Evolutionary conservation across 2,329 filamentous ascomycete genomes (phyloP), one percentile per base, ranked within the genome.

Genomic region (Sporothrix globosa): DNA sequence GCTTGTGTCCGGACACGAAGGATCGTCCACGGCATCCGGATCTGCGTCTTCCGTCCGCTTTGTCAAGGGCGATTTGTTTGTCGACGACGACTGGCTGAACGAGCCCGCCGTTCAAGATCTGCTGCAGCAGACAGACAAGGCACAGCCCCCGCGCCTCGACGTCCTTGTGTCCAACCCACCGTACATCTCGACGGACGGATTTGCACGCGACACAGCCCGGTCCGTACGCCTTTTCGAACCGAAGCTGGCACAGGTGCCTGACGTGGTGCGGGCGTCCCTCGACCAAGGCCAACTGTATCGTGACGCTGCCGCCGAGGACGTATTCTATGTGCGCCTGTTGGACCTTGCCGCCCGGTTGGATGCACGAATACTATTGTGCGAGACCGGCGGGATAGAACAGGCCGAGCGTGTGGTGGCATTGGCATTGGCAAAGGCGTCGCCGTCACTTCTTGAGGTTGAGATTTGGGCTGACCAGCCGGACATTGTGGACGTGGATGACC

Each of bases 151-250:
- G 19, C 21, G 44, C 68, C 85, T 78, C 76, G 89, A 96, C 73
- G 81, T 98, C 4, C 80, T 99, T 1, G 86, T 96, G 48, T 91
- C 91, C 1, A 99, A 99, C 76, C 96, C 96, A 19, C 96, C 96
- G 0, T 98, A 98, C 78, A 90, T 98, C 67, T 96, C 93, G 1
- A 81, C 83, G 0, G 74, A 77, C 52, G 87, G 86, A 9, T 93
- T 92, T 76, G 80, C 83, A 52, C 84, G 80, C 52, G 86, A 87
- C 21, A 93, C 91, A 0, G 83, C 85, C 1, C 86, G 89, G 34
- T 95, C 92, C 14, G 95, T 97, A 41, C 87, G 93, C 19, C 88
- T 88, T 60, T 93, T 88, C 77, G 96, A 99, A 80, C 96, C 96
- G 3, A 87, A 83, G 73, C 80, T 92, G 14, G 96, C 96, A 0